These are phyloP conservation scores for Trypanosoma mega DNA, from an alignment of 208 protist species.

Conservation along the genomic window DNA sequence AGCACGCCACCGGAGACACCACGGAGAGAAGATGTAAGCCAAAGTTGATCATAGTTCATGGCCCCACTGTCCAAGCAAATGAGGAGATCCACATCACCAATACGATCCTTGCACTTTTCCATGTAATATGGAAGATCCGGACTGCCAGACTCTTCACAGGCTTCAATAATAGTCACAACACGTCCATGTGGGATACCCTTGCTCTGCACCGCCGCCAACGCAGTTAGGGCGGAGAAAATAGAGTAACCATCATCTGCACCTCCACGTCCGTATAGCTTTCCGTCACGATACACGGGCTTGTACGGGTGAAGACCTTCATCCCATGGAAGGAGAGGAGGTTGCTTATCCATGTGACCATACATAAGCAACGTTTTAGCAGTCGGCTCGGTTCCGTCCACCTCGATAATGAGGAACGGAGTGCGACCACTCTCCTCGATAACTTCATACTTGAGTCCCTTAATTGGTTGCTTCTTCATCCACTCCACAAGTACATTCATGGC, in stretches of 20 bases:
- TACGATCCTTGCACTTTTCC: conserved; percentile 45
- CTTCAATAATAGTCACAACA: conserved; percentile 90
- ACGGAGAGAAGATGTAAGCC: conserved; percentile 93
- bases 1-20: conserved; percentile 86
- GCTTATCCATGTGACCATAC: conserved; percentile 97
- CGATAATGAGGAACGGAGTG: conserved; percentile 86
- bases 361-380: conserved; percentile 84
- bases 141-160: conserved; percentile 90
- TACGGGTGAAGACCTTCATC: conserved; percentile 84
- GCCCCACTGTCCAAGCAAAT: conserved; percentile 94
- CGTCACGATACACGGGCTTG: conserved; percentile 78
- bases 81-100: conserved; percentile 87
- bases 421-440: conserved; percentile 64
- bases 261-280: conserved; percentile 92
- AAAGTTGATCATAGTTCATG: conserved; percentile 95
- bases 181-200: conserved; percentile 81
- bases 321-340: conserved; percentile 94
- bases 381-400: conserved; percentile 63
- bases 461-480: conserved; percentile 81
- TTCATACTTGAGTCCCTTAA: conserved; percentile 76
- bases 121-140: conserved; percentile 86
- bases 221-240: conserved; percentile 67
- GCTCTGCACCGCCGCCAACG: conserved; percentile 74
- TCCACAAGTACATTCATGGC: conserved; percentile 84
- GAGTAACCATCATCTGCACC: conserved; percentile 92